Evolutionary conservation across 2,329 filamentous ascomycete genomes (phyloP), one percentile per base, ranked within the genome.

Genomic region (Metarhizium rileyi): DNA sequence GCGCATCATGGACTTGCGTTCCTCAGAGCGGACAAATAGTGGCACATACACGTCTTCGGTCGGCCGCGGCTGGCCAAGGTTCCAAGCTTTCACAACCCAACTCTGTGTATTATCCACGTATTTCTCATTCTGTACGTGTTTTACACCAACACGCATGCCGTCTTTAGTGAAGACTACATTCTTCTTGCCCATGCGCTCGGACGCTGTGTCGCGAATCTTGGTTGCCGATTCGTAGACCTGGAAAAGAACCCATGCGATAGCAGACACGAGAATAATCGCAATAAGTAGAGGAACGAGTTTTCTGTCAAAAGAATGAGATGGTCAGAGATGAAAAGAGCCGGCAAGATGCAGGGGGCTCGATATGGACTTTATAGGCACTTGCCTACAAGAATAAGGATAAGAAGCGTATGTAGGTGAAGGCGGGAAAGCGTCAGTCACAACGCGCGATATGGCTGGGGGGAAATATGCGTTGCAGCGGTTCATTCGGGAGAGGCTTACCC

Each of bases 121-220:
- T 44, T 77, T 78, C 68, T 90, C 86, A 48, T 78, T 76, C 56
- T 76, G 75, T 46, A 85, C 66, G 53, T 87, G 75, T 67, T 83
- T 85, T 53, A 90, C 77, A 45, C 82, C 82, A 42, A 90, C 84
- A 52, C 79, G 78, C 53, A 87, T 69, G 49, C 86, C 86, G 50
- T 89, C 86, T 63, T 86, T 87, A 36, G 82, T 84, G 66, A 89
- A 86, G 38, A 81, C 73, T 50, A 90, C 78, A 63, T 90, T 85
- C 70, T 85, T 86, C 69, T 80, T 80, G 64, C 83, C 81, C 78
- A 90, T 86, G 61, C 80, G 80, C 66, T 84, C 74, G 45, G 76
- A 78, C 44, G 85, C 84, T 51, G 78, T 74, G 52, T 79, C 72
- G 53, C 79, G 76, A 58, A 90, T 82, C 64, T 86, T 76, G 67